Percentiles rank a stretch among this genome's conserved stretches.
Conservation (phyloP, 148 eudicot species). For the Silene latifolia region DNA sequence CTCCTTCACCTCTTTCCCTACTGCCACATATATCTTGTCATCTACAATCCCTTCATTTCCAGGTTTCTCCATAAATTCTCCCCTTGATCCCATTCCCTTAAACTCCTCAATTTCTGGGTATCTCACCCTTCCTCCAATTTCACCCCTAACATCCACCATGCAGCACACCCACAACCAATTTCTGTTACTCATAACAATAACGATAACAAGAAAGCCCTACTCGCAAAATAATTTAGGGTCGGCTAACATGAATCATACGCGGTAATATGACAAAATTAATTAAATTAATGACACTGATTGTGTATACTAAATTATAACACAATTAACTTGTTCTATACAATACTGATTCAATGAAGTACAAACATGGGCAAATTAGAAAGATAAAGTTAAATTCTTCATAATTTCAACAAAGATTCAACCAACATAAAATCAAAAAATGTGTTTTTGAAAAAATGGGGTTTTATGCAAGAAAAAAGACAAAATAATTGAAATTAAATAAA, state of each 20-base stretch:
- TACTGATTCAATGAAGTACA: neutral
- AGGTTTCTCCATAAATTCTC: conserved; percentile 30
- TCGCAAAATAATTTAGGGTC: neutral
- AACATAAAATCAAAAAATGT: neutral
- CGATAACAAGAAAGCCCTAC: neutral
- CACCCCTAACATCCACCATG: conserved; percentile 16
- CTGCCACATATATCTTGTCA: conserved; percentile 46
- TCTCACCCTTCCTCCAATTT: conserved; percentile 16
- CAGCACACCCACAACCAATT: neutral
- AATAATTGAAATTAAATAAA: neutral
- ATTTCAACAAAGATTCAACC: neutral
- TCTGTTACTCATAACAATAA: neutral
- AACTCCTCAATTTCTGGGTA: conserved; percentile 28
- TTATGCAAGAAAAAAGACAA: neutral
- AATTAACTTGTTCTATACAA: neutral
- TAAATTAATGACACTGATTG: neutral
- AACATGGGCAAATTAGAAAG: neutral
- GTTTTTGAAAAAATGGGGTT: conserved; percentile 6
- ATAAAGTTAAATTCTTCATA: neutral
- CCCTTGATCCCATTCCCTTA: conserved; percentile 25
- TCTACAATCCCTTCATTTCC: conserved; percentile 24
- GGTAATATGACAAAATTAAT: too few species aligned
- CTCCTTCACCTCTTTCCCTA: conserved; percentile 34
- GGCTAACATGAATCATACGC: neutral
- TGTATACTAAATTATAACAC: neutral